Evolutionary conservation across 1,284 basidiomycete genomes (phyloP).

Genomic region (Naganishia cerealis): DNA sequence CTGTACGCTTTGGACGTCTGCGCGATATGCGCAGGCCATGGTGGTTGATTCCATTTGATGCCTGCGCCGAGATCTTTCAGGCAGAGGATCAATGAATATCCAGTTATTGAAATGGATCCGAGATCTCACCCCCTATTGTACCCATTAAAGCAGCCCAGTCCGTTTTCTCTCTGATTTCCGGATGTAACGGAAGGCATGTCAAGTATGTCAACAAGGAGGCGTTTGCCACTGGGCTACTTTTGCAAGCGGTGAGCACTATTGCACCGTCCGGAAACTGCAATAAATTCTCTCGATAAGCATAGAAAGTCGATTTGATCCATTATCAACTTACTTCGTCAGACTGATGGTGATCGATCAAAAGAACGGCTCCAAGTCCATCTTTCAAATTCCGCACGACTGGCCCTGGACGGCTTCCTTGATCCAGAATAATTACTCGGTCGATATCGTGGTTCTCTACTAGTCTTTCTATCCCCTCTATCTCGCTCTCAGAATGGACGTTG

Average conservation of each 20-base stretch:
- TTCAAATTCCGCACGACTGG: conserved; percentile 35
- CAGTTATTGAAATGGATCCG: background rate
- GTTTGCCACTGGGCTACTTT: conserved; percentile 45
- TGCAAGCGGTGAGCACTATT: conserved; percentile 45
- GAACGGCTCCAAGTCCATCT: conserved; percentile 34
- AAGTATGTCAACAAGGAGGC: conserved; percentile 46
- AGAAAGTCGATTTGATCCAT: background rate
- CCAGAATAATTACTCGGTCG: conserved; percentile 43
- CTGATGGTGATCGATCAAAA: conserved; percentile 49
- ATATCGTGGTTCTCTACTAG: conserved; percentile 29
- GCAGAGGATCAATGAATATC: background rate
- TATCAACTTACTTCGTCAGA: conserved; percentile 41
- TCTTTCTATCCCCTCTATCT: conserved; percentile 37
- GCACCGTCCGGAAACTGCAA: conserved; percentile 45
- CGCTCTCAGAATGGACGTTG: conserved; percentile 44
- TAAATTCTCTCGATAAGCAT: background rate
- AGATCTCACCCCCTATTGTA: conserved; percentile 42
- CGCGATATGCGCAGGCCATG: conserved; percentile 45
- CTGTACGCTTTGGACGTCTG: conserved; percentile 37
- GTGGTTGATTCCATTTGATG: conserved; percentile 43
- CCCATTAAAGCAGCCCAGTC: conserved; percentile 48
- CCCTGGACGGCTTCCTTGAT: conserved; percentile 49
- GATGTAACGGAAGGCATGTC: conserved; percentile 42
- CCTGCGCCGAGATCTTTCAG: conserved; percentile 42
- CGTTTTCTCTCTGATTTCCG: conserved; percentile 36